Conservation (phyloP, 1,284 basidiomycete genomes). For the Ceratobasidium sp. region DNA sequence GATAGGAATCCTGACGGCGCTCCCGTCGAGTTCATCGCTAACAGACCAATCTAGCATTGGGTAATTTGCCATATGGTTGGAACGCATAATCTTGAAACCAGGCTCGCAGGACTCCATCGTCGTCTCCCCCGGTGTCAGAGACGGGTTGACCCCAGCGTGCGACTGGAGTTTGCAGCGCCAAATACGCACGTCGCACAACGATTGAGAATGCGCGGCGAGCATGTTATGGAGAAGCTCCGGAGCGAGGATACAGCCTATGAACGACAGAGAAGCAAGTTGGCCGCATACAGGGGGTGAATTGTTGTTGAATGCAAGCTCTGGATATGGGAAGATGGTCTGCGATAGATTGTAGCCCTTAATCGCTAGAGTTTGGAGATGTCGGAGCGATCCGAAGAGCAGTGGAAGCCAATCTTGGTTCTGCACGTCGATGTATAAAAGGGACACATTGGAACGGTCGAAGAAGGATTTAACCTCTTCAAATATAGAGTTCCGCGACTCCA, state of each 20-base stretch:
- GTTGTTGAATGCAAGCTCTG: not conserved
- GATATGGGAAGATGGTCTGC: not conserved
- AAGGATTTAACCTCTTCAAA: constrained; percentile 1
- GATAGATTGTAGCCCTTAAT: constrained; percentile 2
- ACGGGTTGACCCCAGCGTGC: not conserved
- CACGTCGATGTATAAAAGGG: constrained; percentile 3
- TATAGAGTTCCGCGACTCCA: not conserved
- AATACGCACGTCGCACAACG: not conserved
- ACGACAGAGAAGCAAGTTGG: not conserved
- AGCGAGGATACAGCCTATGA: constrained; percentile 5
- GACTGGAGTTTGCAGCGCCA: constrained; percentile 17
- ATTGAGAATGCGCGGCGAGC: not conserved
- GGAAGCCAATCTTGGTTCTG: constrained; percentile 15
- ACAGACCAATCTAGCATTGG: constrained; percentile 22
- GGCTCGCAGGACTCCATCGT: no score
- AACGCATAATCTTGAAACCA: no score
- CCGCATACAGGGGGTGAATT: constrained; percentile 19
- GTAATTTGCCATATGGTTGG: constrained; percentile 7
- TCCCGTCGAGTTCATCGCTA: constrained; percentile 3
- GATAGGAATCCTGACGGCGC: not conserved
- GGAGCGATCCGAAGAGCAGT: constrained; percentile 1
- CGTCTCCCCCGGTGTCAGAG: constrained; percentile 1
- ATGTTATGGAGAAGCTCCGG: not conserved
- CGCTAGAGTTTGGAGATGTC: constrained; percentile 4
- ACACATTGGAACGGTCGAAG: constrained; percentile 12